Percentiles rank a stretch among this genome's conserved stretches.
Evolutionary conservation across 1,284 basidiomycete genomes (phyloP).

Genomic region (Peniophora sp.): DNA sequence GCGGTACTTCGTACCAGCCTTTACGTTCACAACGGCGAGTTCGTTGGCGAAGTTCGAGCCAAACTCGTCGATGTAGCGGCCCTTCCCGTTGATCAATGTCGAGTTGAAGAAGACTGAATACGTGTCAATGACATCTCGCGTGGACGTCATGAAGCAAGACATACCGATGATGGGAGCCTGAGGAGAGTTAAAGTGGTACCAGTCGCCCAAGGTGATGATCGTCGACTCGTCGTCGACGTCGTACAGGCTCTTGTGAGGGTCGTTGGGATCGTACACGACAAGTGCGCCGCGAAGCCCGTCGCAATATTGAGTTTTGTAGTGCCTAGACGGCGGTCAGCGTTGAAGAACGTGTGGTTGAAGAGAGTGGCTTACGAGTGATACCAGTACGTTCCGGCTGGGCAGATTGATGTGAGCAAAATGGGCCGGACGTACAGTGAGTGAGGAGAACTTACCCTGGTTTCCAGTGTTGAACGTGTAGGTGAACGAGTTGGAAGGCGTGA

Average conservation of each 20-base stretch:
- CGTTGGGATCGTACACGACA: slow-evolving; percentile 24
- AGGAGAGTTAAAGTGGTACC: slow-evolving; percentile 20
- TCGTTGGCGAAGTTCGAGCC: slow-evolving; percentile 22
- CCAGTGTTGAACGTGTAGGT: slow-evolving; percentile 20
- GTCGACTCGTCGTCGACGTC: slow-evolving; percentile 29
- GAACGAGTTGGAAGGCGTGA: slow-evolving; percentile 30
- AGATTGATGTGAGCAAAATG: slow-evolving; percentile 7
- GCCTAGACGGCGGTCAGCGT: neutral
- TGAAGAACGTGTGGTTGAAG: slow-evolving; percentile 9
- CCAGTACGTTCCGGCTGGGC: neutral
- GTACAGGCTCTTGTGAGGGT: slow-evolving; percentile 23
- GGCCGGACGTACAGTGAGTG: neutral
- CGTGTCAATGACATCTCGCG: too few relatives aligned
- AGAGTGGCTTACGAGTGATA: neutral
- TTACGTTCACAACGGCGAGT: slow-evolving; percentile 24
- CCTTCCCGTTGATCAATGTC: slow-evolving; percentile 39
- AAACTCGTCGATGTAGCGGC: slow-evolving; percentile 27
- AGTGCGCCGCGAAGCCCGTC: slow-evolving; percentile 25
- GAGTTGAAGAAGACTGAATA: slow-evolving; percentile 19
- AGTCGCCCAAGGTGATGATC: slow-evolving; percentile 26
- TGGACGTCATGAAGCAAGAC: neutral
- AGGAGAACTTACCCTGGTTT: slow-evolving; percentile 15
- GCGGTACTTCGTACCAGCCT: slow-evolving; percentile 23
- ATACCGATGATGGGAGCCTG: neutral
- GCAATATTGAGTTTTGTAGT: slow-evolving; percentile 26